Evolutionary conservation across 2,329 filamentous ascomycete species (phyloP).

Genomic region (Colletotrichum scovillei): DNA sequence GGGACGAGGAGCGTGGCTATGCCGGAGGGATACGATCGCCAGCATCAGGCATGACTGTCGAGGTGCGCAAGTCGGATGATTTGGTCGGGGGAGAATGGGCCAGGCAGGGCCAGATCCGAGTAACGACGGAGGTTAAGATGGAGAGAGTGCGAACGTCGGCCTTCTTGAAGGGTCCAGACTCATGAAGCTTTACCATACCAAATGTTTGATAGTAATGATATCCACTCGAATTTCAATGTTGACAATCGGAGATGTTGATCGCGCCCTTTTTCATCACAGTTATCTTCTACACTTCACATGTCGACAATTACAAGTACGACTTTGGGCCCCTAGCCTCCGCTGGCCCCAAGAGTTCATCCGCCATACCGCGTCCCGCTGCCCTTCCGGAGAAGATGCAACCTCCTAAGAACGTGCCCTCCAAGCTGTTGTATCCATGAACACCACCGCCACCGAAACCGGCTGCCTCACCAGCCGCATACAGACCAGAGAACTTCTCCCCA

Average conservation of each 20-base stretch:
- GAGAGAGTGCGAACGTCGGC: constrained; percentile 20
- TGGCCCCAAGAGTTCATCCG: constrained; percentile 52
- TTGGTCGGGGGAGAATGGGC: constrained; percentile 6
- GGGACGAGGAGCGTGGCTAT: constrained; percentile 27
- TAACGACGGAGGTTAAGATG: constrained; percentile 27
- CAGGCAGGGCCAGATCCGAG: constrained; percentile 14
- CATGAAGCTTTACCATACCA: background rate
- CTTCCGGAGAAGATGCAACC: constrained; percentile 73
- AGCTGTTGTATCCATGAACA: constrained; percentile 70
- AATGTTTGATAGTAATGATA: background rate
- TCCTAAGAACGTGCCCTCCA: constrained; percentile 72
- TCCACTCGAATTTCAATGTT: background rate
- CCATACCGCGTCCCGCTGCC: constrained; percentile 66
- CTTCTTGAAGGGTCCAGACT: background rate
- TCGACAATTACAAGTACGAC: background rate
- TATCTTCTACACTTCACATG: no score
- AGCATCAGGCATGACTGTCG: constrained; percentile 9
- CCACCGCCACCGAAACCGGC: constrained; percentile 72
- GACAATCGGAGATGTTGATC: background rate
- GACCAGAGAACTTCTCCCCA: constrained; percentile 61
- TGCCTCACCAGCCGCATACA: constrained; percentile 71
- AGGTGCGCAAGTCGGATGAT: constrained; percentile 28
- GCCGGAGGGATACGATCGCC: background rate
- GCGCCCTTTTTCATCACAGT: background rate
- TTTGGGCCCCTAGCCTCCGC: constrained; percentile 17